A percentile compares a stretch with the other conserved stretches of the same genome.
phyloP scores from a whole-genome alignment of 208 protist species.

The Porcisia deanei region DNA sequence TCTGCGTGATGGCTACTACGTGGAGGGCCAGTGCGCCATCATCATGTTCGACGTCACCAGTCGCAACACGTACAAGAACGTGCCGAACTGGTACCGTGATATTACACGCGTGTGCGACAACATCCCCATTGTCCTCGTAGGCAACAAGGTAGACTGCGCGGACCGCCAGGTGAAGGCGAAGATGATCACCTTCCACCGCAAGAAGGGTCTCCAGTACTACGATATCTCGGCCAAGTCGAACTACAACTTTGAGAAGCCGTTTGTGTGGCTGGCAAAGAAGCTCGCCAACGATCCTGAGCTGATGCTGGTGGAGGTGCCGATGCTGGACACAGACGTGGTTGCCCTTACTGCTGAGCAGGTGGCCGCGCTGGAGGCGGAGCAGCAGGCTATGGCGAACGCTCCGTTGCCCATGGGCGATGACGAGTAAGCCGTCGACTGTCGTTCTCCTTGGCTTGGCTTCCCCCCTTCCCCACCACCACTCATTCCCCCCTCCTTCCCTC shows the following conservation, averaged over 20 bases:
- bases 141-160: slow-evolving; percentile 99
- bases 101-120: slow-evolving; percentile 99
- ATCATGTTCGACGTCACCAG: slow-evolving; percentile 99
- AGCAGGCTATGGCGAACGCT: slow-evolving; percentile 77
- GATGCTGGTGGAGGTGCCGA: slow-evolving; percentile 92
- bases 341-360: slow-evolving; percentile 80
- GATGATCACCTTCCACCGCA: slow-evolving; percentile 99
- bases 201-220: slow-evolving; percentile 99
- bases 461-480: not conserved
- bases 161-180: slow-evolving; percentile 99
- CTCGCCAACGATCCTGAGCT: slow-evolving; percentile 96
- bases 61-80: slow-evolving; percentile 99
- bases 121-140: slow-evolving; percentile 99
- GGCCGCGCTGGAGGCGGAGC: slow-evolving; percentile 87
- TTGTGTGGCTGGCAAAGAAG: slow-evolving; percentile 98
- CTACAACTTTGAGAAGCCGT: slow-evolving; percentile 99
- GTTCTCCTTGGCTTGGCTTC: slow-evolving; percentile 2
- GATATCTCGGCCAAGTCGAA: slow-evolving; percentile 99
- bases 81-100: slow-evolving; percentile 99
- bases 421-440: slow-evolving; percentile 89
- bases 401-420: slow-evolving; percentile 96
- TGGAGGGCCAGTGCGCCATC: slow-evolving; percentile 99
- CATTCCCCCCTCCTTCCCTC: not conserved
- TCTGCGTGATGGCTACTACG: slow-evolving; percentile 99
- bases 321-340: slow-evolving; percentile 74